Percentiles rank a stretch among this genome's conserved stretches.
Evolutionary conservation across 257 asterid genomes (phyloP).

Genomic region (Solanum arcanum): DNA sequence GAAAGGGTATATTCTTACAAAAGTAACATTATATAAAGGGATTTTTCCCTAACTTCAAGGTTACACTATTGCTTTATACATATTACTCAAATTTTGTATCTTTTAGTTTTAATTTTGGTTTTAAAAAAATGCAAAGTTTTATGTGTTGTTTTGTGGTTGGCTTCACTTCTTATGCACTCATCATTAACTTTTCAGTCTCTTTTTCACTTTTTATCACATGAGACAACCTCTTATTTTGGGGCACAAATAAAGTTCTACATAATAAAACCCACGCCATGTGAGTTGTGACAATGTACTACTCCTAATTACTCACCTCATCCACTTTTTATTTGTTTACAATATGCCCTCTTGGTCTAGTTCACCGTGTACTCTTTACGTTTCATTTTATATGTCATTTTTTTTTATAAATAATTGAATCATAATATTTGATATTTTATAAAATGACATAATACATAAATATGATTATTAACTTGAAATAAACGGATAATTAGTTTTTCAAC

Average conservation of each 20-base stretch:
- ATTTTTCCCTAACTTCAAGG: background rate
- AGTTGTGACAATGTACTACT: background rate
- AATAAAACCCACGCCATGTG: background rate
- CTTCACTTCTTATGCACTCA: background rate
- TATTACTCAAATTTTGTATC: background rate
- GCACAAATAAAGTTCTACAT: background rate
- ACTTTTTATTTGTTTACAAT: too few species aligned
- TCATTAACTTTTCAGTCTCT: constrained; percentile 9
- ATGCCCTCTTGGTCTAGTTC: too few species aligned
- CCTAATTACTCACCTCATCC: background rate
- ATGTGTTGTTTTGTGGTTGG: background rate
- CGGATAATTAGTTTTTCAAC: rapidly evolving
- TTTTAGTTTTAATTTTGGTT: background rate
- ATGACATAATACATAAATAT: too few species aligned
- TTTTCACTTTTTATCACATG: constrained; percentile 18
- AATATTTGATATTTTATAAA: too few species aligned
- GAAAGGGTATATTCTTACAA: background rate
- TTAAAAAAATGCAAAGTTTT: background rate
- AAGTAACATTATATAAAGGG: background rate
- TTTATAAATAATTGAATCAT: rapidly evolving
- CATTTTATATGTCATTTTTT: too few species aligned
- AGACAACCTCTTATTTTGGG: constrained; percentile 10
- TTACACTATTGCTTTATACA: background rate
- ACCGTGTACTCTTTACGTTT: too few species aligned
- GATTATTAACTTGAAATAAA: too few species aligned